Base-by-base conservation (phyloP, 2,329 filamentous ascomycete species). In the Colletotrichum orchidophilum region DNA sequence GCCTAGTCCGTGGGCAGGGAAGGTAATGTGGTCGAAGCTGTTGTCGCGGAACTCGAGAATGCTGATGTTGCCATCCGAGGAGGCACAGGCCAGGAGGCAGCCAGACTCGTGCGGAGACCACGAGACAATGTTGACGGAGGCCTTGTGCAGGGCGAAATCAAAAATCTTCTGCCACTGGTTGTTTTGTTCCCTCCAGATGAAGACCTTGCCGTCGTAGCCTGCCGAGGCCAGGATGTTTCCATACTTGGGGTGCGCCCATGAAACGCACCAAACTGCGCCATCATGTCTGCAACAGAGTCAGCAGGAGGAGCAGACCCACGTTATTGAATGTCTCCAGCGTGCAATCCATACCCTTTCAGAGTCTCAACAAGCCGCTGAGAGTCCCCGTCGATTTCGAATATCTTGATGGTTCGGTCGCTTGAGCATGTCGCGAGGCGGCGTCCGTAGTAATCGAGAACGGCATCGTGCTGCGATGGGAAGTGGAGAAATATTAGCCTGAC, bases 171-270 rank as follows among this genome's bases (percentile, higher is more conserved):
- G 93, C 93, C 93, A 95, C 77, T 89, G 86, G 75, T 87, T 88
- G 76, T 83, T 86, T 81, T 95, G 92, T 84, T 99, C 96, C 81
- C 95, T 94, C 95, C 96, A 99, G 87, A 99, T 97, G 82, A 98
- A 91, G 75, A 99, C 96, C 83, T 97, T 97, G 83, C 96, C 96
- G 83, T 99, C 96, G 85, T 98, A 99, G 75, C 94, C 94, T 62
- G 95, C 94, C 73, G 94, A 97, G 66, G 96, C 96, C 72, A 99
- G 92, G 80, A 99, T 98, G 81, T 96, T 98, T 85, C 96, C 96
- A 83, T 97, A 98, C 82, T 99, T 98, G 74, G 96, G 96, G 80
- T 99, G 96, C 59, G 96, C 95, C 96, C 96, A 99, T 77, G 95
- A 93, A 70, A 98, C 94, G 81, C 94, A 97, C 96, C 96, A 99